Evolutionary conservation across 169 alveolate species (phyloP).

Genomic region (Plasmodium reichenowi): DNA sequence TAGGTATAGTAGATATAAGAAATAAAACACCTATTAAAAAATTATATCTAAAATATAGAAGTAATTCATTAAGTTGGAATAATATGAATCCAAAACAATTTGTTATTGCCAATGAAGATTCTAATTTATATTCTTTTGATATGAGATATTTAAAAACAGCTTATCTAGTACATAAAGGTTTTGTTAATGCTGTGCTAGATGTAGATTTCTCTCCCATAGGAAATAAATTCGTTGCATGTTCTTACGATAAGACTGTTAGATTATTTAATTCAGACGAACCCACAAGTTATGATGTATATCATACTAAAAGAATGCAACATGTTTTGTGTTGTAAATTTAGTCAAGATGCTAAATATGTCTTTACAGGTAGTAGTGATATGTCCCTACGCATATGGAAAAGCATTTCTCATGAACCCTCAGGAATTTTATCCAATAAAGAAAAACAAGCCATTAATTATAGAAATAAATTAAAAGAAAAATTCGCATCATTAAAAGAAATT

Average conservation of each 20-base stretch:
- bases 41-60: constrained; percentile 91
- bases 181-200: constrained; percentile 94
- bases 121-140: constrained; percentile 97
- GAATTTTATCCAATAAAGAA: constrained; percentile 85
- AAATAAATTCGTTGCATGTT: constrained; percentile 97
- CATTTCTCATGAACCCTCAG: constrained; percentile 82
- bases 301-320: constrained; percentile 97
- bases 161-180: constrained; percentile 94
- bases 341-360: constrained; percentile 95
- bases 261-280: constrained; percentile 94
- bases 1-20: constrained; percentile 93
- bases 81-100: constrained; percentile 97
- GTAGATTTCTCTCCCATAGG: constrained; percentile 98
- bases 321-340: constrained; percentile 93
- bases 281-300: constrained; percentile 96
- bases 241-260: constrained; percentile 97
- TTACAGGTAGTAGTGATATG: constrained; percentile 98
- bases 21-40: constrained; percentile 92
- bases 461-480: constrained; percentile 87
- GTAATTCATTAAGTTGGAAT: constrained; percentile 97
- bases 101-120: constrained; percentile 98
- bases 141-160: constrained; percentile 95
- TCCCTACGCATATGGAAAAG: constrained; percentile 98
- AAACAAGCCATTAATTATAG: constrained; percentile 90
- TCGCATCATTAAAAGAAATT: constrained; percentile 88